phyloP scores from a whole-genome alignment of 2,329 filamentous ascomycete species.

The Pseudopyrenochaeta lycopersici region DNA sequence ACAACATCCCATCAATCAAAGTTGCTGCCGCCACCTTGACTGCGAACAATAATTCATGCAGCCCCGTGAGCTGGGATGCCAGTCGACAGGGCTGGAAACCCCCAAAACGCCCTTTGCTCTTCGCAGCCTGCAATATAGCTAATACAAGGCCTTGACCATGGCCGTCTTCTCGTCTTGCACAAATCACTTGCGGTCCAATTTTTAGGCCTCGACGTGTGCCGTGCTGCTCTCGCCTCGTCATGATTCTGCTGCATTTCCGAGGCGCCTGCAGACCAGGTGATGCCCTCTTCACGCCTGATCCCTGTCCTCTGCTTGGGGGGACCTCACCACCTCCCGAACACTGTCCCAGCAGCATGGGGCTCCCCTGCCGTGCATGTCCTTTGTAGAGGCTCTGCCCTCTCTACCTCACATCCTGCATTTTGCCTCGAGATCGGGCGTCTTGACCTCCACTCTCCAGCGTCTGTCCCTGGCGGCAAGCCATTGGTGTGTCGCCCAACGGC shows the following conservation, averaged over 20 bases:
- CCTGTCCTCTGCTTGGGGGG: not conserved
- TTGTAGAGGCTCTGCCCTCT: slow-evolving; percentile 16
- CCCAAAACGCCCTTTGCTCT: not conserved
- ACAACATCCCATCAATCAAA: slow-evolving; percentile 39
- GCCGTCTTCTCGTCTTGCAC: too few relatives aligned
- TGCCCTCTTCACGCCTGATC: slow-evolving; percentile 1
- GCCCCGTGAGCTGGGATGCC: not conserved
- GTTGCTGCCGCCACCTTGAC: slow-evolving; percentile 10
- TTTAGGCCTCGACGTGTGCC: not conserved
- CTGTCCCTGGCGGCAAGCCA: slow-evolving; percentile 17
- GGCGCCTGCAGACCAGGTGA: not conserved
- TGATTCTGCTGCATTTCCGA: not conserved
- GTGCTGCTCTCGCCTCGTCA: not conserved
- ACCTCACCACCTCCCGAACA: not conserved
- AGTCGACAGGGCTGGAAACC: not conserved
- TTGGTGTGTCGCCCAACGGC: slow-evolving; percentile 12
- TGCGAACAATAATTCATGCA: not conserved
- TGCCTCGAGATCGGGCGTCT: slow-evolving; percentile 6
- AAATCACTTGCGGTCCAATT: not conserved
- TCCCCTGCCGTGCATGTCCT: slow-evolving; percentile 8
- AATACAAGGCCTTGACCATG: too few relatives aligned
- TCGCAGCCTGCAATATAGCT: not conserved
- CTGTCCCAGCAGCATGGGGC: slow-evolving; percentile 12
- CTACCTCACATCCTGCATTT: slow-evolving; percentile 8
- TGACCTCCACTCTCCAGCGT: not conserved